phyloP scores from a whole-genome alignment of 2,329 filamentous ascomycete genomes.

The Botrytis deweyae region DNA sequence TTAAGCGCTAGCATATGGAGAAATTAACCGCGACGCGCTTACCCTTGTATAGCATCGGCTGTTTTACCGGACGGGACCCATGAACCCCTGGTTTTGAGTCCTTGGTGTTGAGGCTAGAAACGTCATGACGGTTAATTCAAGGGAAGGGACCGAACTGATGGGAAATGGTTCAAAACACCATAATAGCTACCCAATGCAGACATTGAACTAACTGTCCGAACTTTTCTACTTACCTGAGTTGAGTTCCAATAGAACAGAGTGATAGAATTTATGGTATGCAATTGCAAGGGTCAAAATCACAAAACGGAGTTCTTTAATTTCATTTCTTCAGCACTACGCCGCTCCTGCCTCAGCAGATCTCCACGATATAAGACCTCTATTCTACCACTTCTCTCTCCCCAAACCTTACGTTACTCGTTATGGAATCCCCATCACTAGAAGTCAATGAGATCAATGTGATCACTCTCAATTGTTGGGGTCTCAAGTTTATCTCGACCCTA shows the following conservation, averaged over 20 bases:
- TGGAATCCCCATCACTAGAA: not conserved
- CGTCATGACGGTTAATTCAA: conserved; percentile 5
- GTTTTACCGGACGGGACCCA: not conserved
- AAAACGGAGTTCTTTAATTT: not conserved
- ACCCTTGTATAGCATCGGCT: not conserved
- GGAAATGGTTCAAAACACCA: not conserved
- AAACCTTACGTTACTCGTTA: not conserved
- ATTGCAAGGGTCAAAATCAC: not conserved
- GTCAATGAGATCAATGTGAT: conserved; percentile 67
- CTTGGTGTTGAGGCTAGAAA: not conserved
- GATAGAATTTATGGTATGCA: not conserved
- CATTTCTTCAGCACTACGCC: not conserved
- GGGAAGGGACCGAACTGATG: not conserved
- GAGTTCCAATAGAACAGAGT: not conserved
- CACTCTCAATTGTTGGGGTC: conserved; percentile 95
- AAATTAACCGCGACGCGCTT: not conserved
- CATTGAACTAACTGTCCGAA: not conserved
- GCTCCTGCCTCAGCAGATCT: not conserved
- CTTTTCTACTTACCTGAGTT: not conserved
- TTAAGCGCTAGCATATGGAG: not conserved
- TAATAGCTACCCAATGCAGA: not conserved
- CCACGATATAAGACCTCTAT: not conserved
- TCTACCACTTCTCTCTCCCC: not conserved
- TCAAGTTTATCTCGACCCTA: conserved; percentile 79
- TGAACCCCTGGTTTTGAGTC: not conserved